Base-by-base conservation (phyloP, 441 rosid genomes). In the Populus hybrid region DNA sequence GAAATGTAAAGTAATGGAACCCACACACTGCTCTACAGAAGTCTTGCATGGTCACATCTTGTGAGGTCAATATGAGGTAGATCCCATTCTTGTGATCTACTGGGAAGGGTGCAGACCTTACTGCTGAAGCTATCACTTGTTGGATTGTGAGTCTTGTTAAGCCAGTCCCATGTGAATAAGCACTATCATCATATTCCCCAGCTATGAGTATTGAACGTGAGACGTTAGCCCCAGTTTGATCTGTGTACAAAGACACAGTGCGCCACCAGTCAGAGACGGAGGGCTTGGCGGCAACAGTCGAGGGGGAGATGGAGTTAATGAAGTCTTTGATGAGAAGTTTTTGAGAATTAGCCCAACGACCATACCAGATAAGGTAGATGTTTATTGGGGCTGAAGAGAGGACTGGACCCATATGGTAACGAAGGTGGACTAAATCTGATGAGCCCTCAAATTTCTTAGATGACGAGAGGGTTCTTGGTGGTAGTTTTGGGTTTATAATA, bases 371-470 rank as follows among this genome's bases (percentile, higher is more conserved):
- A 32, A 92, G 83, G 83, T 91, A 89, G 73, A 94, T 85, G 83
- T 26, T 26, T 26, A 92, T 91, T 3, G 97, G 97, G 35, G 92
- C 82, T 26, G 96, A 89, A 4, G 98, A 89, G 68, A 94, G 97
- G 0, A 94, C 98, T 0, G 97, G 97, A 16, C 98, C 97, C 98
- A 92, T 94, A 72, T 94, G 98, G 90, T 94, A 94, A 0, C 92
- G 90, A 81, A 92, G 97, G 24, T 89, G 80, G 69, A 94, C 84
- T 0, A 93, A 73, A 71, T 92, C 83, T 1, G 98, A 91, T 0
- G 95, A 89, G 71, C 95, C 95, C 76, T 91, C 93, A 73, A 77
- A 86, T 72, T 81, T 87, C 72, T 88, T 88, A 9, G 86, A 82
- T 7, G 83, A 16, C 16, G 92, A 66, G 67, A 89, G 84, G 34